Percentiles rank a stretch among this genome's conserved stretches.
phyloP scores from a whole-genome alignment of 306 rosid species.

The Begonia peltatifolia region DNA sequence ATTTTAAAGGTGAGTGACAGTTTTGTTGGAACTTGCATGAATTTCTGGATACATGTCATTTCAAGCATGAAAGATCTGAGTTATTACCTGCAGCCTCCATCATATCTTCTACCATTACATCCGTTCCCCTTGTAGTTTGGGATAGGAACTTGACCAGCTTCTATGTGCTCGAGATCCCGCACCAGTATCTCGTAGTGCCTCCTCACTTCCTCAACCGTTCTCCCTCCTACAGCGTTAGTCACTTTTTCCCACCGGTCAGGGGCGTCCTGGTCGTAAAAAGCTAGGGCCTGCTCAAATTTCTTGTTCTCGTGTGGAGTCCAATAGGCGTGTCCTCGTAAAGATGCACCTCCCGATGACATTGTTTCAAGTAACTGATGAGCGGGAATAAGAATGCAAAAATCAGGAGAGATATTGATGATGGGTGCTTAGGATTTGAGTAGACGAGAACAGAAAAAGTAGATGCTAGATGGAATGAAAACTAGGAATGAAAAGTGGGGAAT shows the following conservation, averaged over 20 bases:
- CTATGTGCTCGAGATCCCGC: slow-evolving; percentile 63
- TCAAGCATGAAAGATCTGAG: too few species aligned
- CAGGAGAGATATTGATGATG: not conserved
- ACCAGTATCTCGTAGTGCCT: slow-evolving; percentile 65
- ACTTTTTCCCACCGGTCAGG: slow-evolving; percentile 80
- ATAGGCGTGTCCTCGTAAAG: slow-evolving; percentile 18
- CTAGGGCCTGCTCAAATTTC: slow-evolving; percentile 80
- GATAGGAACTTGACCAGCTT: slow-evolving; percentile 53
- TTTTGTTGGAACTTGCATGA: too few species aligned
- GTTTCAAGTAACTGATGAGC: not conserved
- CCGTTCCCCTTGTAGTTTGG: slow-evolving; percentile 42
- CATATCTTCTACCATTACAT: slow-evolving; percentile 21
- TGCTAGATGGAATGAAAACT: not conserved
- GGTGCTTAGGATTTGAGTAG: not conserved
- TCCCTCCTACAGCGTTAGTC: slow-evolving; percentile 79
- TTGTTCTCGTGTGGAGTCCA: slow-evolving; percentile 81
- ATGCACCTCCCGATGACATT: slow-evolving; percentile 24
- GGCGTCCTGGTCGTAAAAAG: slow-evolving; percentile 65
- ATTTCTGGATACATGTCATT: too few species aligned
- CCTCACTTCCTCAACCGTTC: slow-evolving; percentile 55
- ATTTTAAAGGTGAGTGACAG: too few species aligned
- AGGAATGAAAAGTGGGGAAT: not conserved
- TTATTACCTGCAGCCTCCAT: slow-evolving; percentile 40
- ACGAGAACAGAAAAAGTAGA: not conserved
- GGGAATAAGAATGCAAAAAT: not conserved